Conservation (phyloP, 164 flowering plant species). For the Amborella trichopoda region DNA sequence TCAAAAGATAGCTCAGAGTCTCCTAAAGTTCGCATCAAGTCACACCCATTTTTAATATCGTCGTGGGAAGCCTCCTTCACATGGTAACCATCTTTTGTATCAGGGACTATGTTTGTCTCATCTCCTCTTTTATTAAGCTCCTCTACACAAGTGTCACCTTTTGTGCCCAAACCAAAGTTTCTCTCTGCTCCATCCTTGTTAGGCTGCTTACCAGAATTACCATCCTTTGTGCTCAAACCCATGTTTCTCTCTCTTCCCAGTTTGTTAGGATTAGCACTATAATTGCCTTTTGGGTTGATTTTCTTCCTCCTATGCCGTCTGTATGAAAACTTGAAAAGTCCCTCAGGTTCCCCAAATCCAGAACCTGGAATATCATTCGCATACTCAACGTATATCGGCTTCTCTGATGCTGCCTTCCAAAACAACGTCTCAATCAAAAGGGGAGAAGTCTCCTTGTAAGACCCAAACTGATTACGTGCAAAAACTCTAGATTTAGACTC, state of each 20-base stretch:
- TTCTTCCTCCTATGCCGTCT: constrained; percentile 24
- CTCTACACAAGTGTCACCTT: too few species aligned
- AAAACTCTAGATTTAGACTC: constrained; percentile 78
- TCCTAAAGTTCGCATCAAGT: background rate
- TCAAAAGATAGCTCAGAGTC: background rate
- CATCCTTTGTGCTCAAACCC: background rate
- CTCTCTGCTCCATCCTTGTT: too few species aligned
- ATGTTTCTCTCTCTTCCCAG: constrained; percentile 19
- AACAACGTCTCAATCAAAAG: constrained; percentile 62
- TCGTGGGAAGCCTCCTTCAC: too few species aligned
- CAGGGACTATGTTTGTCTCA: background rate
- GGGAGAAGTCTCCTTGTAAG: constrained; percentile 58
- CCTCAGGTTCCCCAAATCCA: constrained; percentile 76
- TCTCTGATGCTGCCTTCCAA: constrained; percentile 80
- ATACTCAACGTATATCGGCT: constrained; percentile 85
- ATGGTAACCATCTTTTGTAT: too few species aligned
- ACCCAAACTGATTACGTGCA: constrained; percentile 44
- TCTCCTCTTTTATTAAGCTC: too few species aligned
- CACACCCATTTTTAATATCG: background rate
- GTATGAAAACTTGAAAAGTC: constrained; percentile 30
- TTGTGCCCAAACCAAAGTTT: too few species aligned
- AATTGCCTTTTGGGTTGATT: constrained; percentile 15
- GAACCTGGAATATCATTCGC: constrained; percentile 99
- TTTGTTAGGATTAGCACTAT: too few species aligned
- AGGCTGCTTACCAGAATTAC: background rate